Conservation (phyloP, 192 early-diverging fungal genomes). For the Mortierella claussenii region DNA sequence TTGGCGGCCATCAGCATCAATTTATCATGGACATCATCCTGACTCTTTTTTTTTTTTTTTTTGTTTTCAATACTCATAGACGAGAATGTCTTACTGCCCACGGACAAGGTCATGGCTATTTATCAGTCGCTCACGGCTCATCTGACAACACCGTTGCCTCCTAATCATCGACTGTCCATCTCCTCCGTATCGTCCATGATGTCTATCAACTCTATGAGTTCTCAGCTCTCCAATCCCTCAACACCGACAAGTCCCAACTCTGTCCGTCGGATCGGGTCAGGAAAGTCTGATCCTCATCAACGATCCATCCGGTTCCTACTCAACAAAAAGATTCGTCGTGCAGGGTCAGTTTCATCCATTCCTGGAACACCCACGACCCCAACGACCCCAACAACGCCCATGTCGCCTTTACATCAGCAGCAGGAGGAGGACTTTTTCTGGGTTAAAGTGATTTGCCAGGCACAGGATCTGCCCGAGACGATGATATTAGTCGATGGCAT, state of each 20-base stretch:
- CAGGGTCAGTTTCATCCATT: slow-evolving; percentile 23
- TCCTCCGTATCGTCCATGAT: slow-evolving; percentile 57
- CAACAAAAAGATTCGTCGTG: slow-evolving; percentile 58
- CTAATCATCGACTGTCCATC: slow-evolving; percentile 55
- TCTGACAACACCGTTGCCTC: slow-evolving; percentile 61
- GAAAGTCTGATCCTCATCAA: slow-evolving; percentile 31
- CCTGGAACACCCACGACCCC: slow-evolving; percentile 45
- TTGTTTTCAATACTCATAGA: slow-evolving; percentile 34
- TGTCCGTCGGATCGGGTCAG: slow-evolving; percentile 34
- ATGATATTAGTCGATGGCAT: slow-evolving; percentile 40
- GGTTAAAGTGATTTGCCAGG: slow-evolving; percentile 42
- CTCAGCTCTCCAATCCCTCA: slow-evolving; percentile 29
- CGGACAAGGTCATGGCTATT: slow-evolving; percentile 65
- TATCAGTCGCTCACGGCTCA: slow-evolving; percentile 63
- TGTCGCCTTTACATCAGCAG: slow-evolving; percentile 3
- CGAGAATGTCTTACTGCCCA: slow-evolving; percentile 56
- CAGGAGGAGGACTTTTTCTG: slow-evolving; percentile 46
- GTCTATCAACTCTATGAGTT: slow-evolving; percentile 43
- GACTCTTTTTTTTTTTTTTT: neutral
- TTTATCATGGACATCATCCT: no score
- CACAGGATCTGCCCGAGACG: slow-evolving; percentile 23
- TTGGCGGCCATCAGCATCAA: no score
- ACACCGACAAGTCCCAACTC: slow-evolving; percentile 43
- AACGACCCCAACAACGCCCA: slow-evolving; percentile 35
- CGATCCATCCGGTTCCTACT: slow-evolving; percentile 60